phyloP scores from a whole-genome alignment of 768 basidiomycete genomes.

The Harrya chromipes region DNA sequence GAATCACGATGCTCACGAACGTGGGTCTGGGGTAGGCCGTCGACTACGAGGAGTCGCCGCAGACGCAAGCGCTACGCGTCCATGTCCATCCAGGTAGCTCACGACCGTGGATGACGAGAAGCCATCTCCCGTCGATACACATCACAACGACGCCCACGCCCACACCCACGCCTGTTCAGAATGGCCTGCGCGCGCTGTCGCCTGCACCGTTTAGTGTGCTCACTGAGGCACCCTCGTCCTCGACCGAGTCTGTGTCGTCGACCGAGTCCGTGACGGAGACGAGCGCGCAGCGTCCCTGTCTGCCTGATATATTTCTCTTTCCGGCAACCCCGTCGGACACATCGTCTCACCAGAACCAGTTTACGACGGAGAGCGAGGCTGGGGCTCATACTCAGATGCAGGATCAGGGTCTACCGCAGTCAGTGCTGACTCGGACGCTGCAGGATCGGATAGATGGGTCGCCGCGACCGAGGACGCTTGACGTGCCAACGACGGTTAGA shows the following conservation, averaged over 20 bases:
- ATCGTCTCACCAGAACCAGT: conserved; percentile 13
- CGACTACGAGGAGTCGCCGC: conserved; percentile 18
- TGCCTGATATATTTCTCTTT: conserved; percentile 28
- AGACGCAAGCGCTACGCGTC: conserved; percentile 5
- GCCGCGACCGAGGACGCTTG: conserved; percentile 10
- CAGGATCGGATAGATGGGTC: conserved; percentile 18
- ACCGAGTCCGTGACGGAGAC: conserved; percentile 5
- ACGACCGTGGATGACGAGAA: conserved; percentile 12
- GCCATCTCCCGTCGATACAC: conserved; percentile 27
- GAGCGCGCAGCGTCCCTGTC: conserved; percentile 5
- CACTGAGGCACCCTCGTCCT: conserved; percentile 22
- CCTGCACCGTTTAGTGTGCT: conserved; percentile 27
- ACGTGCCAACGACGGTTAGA: conserved; percentile 21
- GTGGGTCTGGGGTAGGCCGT: conserved; percentile 17
- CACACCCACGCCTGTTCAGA: not conserved
- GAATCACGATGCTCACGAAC: conserved; percentile 5
- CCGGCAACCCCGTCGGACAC: conserved; percentile 28
- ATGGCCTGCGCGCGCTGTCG: conserved; percentile 10
- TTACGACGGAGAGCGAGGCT: not conserved
- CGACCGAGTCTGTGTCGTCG: conserved; percentile 18
- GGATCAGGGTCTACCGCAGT: not conserved
- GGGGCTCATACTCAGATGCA: conserved; percentile 4
- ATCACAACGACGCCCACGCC: conserved; percentile 15
- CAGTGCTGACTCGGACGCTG: not conserved
- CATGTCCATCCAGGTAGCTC: conserved; percentile 10